Evolutionary conservation across 164 flowering plant genomes (phyloP), one percentile per base, ranked within the genome.

Genomic region (Aristolochia fimbriata): DNA sequence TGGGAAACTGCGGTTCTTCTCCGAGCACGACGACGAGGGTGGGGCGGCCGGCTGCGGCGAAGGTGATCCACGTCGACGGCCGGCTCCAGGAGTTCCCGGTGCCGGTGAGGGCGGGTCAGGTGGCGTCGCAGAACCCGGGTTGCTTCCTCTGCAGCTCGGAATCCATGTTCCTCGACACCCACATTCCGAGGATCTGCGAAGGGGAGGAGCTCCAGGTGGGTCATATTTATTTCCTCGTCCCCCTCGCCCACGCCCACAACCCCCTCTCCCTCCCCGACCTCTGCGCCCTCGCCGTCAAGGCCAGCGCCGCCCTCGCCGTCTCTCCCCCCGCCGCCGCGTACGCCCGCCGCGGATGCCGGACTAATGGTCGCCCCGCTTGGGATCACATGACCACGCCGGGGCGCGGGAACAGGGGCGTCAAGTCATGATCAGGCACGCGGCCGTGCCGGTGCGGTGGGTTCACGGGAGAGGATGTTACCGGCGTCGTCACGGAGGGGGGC

Each of bases 91-190:
- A 84, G 60, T 75, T 78, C 71, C 61, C 46, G 62, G 71, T 65
- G 15, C 74, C 80, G 33, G 61, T 75, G 60, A 73, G 24, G 62
- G 80, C 79, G 16, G 59, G 58, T 23, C 54, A 72, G 7, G 47
- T 84, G 55, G 68, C 81, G 13, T 65, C 79, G 20, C 65, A 62
- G 48, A 70, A 82, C 53, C 86, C 82, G 9, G 64, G 61, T 20
- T 71, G 64, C 66, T 84, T 82, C 73, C 75, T 86, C 37, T 81
- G 85, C 76, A 68, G 73, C 75, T 70, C 83, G 2, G 94, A 86
- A 22, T 60, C 70, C 49, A 84, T 86, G 82, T 46, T 60, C 48
- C 15, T 80, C 0, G 73, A 66, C 68, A 67, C 76, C 1, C 30
- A 12, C 15, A 41, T 71, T 21, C 81, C 77, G 4, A 78, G 59